Conservation (phyloP, 1,284 basidiomycete genomes). For the Ganoderma boninense region DNA sequence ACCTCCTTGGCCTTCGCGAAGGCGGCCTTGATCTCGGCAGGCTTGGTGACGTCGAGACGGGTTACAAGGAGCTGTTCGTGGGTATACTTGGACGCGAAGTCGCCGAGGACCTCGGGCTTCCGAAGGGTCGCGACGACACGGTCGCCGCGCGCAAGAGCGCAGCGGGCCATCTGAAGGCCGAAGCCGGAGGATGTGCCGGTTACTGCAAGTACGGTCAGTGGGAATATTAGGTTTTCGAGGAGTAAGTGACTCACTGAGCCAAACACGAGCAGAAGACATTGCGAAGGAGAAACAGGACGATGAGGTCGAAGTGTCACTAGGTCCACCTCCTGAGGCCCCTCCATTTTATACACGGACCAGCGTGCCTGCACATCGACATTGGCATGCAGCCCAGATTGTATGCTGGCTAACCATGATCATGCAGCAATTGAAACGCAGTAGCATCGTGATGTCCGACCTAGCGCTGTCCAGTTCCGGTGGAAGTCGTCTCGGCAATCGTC, state of each 20-base stretch:
- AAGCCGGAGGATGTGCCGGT: conserved; percentile 43
- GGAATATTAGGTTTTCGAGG: too few species aligned
- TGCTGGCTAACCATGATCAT: background rate
- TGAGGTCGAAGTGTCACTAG: too few species aligned
- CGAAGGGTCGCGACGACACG: conserved; percentile 44
- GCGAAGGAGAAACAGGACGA: background rate
- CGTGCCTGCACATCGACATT: background rate
- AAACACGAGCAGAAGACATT: conserved; percentile 25
- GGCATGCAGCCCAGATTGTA: background rate
- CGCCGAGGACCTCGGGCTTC: conserved; percentile 36
- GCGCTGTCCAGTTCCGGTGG: too few species aligned
- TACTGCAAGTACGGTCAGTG: too few species aligned
- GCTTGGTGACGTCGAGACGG: conserved; percentile 49
- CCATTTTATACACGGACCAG: background rate
- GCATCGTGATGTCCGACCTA: background rate
- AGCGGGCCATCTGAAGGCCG: conserved; percentile 24
- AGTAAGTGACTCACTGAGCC: conserved; percentile 25
- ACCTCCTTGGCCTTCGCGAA: conserved; percentile 43
- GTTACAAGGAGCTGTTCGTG: conserved; percentile 44
- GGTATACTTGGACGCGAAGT: conserved; percentile 32
- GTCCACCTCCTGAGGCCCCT: background rate
- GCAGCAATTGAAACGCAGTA: background rate
- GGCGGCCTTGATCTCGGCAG: conserved; percentile 40
- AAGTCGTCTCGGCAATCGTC: background rate
- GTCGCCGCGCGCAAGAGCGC: conserved; percentile 40